phyloP scores from a whole-genome alignment of 2,329 filamentous ascomycete genomes.

The Aspergillus versicolor region DNA sequence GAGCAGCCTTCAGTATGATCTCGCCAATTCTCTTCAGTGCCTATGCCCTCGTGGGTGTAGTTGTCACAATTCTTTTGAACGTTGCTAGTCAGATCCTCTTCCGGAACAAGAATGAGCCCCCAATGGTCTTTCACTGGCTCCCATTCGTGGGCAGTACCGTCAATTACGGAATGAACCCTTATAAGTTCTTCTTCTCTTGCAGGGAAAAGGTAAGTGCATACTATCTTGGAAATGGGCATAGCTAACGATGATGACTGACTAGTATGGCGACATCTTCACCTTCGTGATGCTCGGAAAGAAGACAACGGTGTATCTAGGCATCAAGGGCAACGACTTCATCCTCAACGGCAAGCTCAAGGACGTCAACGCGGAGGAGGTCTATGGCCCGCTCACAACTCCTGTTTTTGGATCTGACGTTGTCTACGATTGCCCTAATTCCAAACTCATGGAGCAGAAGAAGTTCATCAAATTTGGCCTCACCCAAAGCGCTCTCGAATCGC shows the following conservation, averaged over 20 bases:
- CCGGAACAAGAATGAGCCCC: conserved; percentile 64
- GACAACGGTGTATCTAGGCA: conserved; percentile 81
- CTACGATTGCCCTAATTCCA: conserved; percentile 87
- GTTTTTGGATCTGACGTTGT: conserved; percentile 83
- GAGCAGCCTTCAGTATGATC: conserved; percentile 14
- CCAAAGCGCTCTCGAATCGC: conserved; percentile 60
- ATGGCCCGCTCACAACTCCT: conserved; percentile 69
- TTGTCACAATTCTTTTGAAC: conserved; percentile 15
- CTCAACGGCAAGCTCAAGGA: conserved; percentile 89
- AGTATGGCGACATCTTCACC: conserved; percentile 89
- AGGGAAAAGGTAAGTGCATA: conserved; percentile 65
- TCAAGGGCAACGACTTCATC: conserved; percentile 86
- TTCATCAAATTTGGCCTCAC: conserved; percentile 67
- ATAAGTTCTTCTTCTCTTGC: conserved; percentile 74
- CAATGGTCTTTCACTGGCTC: conserved; percentile 77
- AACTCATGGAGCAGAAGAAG: conserved; percentile 95
- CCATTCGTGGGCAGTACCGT: conserved; percentile 54
- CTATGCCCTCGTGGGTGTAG: conserved; percentile 13
- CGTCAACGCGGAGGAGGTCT: conserved; percentile 87
- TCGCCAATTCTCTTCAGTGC: conserved; percentile 11
- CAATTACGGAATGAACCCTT: conserved; percentile 58
- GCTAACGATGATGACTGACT: conserved; percentile 24
- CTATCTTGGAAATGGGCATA: no score
- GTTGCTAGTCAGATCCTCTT: conserved; percentile 20
- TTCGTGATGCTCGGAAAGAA: conserved; percentile 85